phyloP scores from a whole-genome alignment of 352 stramenopile species.

The Pythium vanterpoolii region DNA sequence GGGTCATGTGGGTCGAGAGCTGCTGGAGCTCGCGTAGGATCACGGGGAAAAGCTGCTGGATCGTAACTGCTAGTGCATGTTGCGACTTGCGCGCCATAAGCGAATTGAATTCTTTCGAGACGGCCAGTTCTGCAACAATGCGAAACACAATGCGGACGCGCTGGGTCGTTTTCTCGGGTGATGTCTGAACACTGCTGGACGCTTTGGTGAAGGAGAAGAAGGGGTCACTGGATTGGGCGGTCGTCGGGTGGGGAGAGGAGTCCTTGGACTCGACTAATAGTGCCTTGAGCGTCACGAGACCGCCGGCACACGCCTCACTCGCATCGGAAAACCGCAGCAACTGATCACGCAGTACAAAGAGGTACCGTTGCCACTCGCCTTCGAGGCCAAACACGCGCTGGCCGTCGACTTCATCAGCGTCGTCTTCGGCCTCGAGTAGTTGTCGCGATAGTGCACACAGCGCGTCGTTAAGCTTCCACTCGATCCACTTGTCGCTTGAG shows the following conservation, averaged over 20 bases:
- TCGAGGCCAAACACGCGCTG: conserved; percentile 27
- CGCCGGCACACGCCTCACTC: conserved; percentile 22
- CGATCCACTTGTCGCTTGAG: conserved; percentile 44
- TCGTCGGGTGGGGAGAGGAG: not conserved
- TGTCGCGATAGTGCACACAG: conserved; percentile 25
- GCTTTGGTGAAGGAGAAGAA: conserved; percentile 16
- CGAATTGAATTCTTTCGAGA: conserved; percentile 52
- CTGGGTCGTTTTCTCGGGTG: conserved; percentile 6
- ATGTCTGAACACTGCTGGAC: not conserved
- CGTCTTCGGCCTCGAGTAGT: not conserved
- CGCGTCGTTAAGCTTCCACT: conserved; percentile 39
- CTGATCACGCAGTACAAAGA: conserved; percentile 54
- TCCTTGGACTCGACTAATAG: conserved; percentile 18
- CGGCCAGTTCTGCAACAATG: conserved; percentile 46
- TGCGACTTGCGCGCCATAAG: conserved; percentile 27
- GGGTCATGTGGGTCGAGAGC: conserved; percentile 12
- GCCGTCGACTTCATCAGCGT: not conserved
- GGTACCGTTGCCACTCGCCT: conserved; percentile 54
- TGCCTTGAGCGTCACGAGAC: conserved; percentile 33
- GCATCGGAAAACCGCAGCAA: conserved; percentile 34
- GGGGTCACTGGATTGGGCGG: not conserved
- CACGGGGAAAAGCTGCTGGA: conserved; percentile 39
- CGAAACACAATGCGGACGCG: conserved; percentile 41
- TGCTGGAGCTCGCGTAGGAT: conserved; percentile 38
- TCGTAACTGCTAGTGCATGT: conserved; percentile 29